Evolutionary conservation across 148 eudicot genomes (phyloP), one percentile per base, ranked within the genome.

Genomic region (Limonium bicolor): DNA sequence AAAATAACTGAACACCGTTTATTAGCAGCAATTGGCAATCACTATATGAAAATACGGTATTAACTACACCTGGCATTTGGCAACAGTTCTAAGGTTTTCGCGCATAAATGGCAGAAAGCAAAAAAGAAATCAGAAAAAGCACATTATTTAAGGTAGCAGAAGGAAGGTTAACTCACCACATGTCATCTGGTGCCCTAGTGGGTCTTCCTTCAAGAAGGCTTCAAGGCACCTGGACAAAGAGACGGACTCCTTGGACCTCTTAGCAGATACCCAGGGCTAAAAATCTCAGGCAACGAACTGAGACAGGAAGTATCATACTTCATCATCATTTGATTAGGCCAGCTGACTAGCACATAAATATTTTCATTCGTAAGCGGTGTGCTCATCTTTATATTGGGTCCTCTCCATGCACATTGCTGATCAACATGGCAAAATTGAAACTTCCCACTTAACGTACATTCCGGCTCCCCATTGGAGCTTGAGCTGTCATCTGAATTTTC

Each of bases 201-300:
- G 94, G 63, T 88, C 96, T 66, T 83, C 96, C 71, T 77, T 88
- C 64, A 77, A 51, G 54, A 79, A 83, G 36, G 78, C 86, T 53
- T 88, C 86, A 52, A 88, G 76, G 63, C 96, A 83, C 49, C 68
- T 69, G 64, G 71, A 56, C 42, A 88, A 59, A 15, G 96, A 63
- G 31, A 80, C 68, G 8, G 73, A 64, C 48, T 82, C 86, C 33
- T 59, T 67, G 33, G 65, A 56, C 53, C 22, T 50, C 55, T 52
- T 60, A 13, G 62, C 29, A 13, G 58, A 27, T 20, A 53, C 32
- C 10, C 59, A 55, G 42, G 68, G 58, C 56, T 59, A 62, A 59
- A 74, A 19, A 80, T 64, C 59, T 60, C 76, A 4, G 80, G 96
- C 66, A 82, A 59, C 32, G 28, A 23, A 69, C 67, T 65, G 45